phyloP scores from a whole-genome alignment of 2,329 filamentous ascomycete species.

The Cytospora leucostoma region DNA sequence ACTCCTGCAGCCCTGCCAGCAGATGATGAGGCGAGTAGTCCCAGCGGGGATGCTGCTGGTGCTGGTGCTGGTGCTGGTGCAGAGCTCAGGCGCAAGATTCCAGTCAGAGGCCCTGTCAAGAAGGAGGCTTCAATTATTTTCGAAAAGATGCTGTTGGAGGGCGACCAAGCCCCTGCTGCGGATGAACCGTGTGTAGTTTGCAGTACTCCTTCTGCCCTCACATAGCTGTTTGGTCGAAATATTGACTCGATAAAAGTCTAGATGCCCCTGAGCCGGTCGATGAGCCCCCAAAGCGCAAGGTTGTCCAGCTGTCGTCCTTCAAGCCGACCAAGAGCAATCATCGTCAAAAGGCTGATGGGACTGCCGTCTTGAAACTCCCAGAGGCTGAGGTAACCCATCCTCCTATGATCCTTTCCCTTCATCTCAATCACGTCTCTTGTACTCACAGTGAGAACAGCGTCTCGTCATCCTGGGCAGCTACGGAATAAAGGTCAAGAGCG shows the following conservation, averaged over 20 bases:
- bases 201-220: not conserved
- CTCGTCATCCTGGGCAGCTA: constrained; percentile 69
- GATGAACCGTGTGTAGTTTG: constrained; percentile 14
- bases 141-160: constrained; percentile 23
- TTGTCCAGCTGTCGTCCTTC: constrained; percentile 48
- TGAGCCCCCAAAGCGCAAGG: constrained; percentile 28
- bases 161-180: constrained; percentile 18
- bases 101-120: not conserved
- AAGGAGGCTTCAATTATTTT: constrained; percentile 4
- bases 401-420: not conserved
- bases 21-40: not conserved
- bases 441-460: constrained; percentile 46
- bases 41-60: not conserved
- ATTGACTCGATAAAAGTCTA: constrained; percentile 19
- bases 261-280: constrained; percentile 31
- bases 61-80: not conserved
- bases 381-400: constrained; percentile 50
- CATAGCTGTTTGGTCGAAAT: not conserved
- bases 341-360: constrained; percentile 42
- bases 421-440: not conserved
- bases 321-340: constrained; percentile 48
- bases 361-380: constrained; percentile 45
- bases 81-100: not conserved
- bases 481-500: constrained; percentile 61
- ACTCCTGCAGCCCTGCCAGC: constrained; percentile 8